Base-by-base conservation (phyloP, 129 eudicot genomes). In the Centaurea solstitialis region DNA sequence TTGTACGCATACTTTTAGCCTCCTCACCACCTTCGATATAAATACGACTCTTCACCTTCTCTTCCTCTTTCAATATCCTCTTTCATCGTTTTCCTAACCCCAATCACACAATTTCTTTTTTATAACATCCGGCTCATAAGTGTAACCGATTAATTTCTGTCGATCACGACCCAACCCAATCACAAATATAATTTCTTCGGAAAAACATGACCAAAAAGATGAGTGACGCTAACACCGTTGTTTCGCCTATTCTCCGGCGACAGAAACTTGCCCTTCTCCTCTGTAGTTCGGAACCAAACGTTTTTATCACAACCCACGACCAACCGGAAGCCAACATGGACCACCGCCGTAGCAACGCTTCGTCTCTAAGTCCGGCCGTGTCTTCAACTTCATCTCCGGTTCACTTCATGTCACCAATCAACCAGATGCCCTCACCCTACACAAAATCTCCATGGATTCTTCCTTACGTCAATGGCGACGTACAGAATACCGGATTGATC, bases 361-460 rank as follows among this genome's bases (percentile, higher is more conserved):
- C 88, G 20, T 39, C 40, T 12, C 76, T 81, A 4, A 79, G 88
- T 76, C 86, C 89, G 33, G 69, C 61, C 26, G 38, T 64, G 50
- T 76, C 87, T 74, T 76, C 87, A 10, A 43, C 40, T 33, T 76
- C 82, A 30, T 75, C 84, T n/a, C 86, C 96, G 0, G 78, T 90
- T 9, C 45, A 85, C 39, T 43, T 21, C 79, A 83, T 81, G 84
- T 90, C 97, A 0, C 93, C 97, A 0, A 77, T 84, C 62, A 85
- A 77, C 70, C 91, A 84, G 5, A 82, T 61, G 9, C 71, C 83
- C 0, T 91, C 98, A 4, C 98, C 98, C 0, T 91, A 77, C 41
- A 1, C 75, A 0, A 93, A 93, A 37, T 95, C 99, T 1, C 99
- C 99, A 0, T 96, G 99, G 99, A 84, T 68, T 37, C 43, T 83